Evolutionary conservation across 768 basidiomycete genomes (phyloP), one percentile per base, ranked within the genome.

Genomic region (Agrocybe pediades): DNA sequence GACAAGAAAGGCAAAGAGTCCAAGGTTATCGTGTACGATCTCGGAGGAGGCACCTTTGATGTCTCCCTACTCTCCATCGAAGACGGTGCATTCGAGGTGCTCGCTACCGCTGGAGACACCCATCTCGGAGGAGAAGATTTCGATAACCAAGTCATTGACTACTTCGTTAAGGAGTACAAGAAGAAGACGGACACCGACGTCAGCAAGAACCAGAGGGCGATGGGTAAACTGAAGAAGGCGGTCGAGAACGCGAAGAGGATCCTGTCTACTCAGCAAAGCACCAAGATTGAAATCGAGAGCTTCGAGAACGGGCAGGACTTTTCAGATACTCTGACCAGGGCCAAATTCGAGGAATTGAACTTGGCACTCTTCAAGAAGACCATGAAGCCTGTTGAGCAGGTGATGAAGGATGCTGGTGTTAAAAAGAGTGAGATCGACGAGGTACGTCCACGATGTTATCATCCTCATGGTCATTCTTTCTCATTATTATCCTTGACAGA

Each of bases 281-380:
- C 81, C 48, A 76, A 74, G 62, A 75, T 88, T 62, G 86, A 87
- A 59, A 83, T 88, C 55, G 87, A 87, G 68, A 76, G 76, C 49
- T 87, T 88, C 68, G 83, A 86, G 68, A 72, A 74, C 58, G 88
- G 89, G 54, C 86, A 88, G 62, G 90, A 92, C 74, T 84, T 91
- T 66, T 83, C 84, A 44, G 88, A 90, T 76, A 86, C 84, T 7
- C 75, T 92, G 46, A 92, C 90, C 17, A 79, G 89, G 44, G 88
- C 88, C 70, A 90, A 90, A 73, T 92, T 92, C 68, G 90, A 92
- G 74, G 88, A 91, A 70, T 77, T 92, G 62, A 91, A 89, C 76
- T 79, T 86, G 71, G 89, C 90, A 63, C 78, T 92, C 23, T 91
- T 92, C 82, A 76, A 83, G 60, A 87, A 86, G 80, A 92, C 90